Conservation (phyloP, 2,329 filamentous ascomycete genomes). For the Aspergillus thermomutatus region DNA sequence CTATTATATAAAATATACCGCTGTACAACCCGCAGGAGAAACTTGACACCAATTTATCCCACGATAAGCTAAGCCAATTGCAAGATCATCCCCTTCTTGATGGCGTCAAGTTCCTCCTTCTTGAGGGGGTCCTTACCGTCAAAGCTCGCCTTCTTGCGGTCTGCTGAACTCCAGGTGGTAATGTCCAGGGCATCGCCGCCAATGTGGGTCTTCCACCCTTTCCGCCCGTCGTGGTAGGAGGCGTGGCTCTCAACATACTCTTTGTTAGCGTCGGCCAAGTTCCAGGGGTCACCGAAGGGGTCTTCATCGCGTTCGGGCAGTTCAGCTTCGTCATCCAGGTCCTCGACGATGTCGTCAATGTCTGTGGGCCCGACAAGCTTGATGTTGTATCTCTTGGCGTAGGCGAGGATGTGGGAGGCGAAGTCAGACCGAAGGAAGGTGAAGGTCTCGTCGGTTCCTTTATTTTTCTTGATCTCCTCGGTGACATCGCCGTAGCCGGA, state of each 20-base stretch:
- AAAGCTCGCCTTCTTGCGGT: conserved; percentile 33
- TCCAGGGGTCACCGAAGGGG: background rate
- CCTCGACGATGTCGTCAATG: conserved; percentile 22
- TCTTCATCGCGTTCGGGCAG: background rate
- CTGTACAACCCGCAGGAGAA: background rate
- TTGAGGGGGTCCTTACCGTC: conserved; percentile 36
- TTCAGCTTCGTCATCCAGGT: conserved; percentile 14
- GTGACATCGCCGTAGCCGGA: background rate
- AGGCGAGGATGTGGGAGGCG: conserved; percentile 9
- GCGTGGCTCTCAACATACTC: background rate
- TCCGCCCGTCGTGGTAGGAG: background rate
- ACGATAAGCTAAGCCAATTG: conserved; percentile 1
- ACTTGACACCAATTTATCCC: background rate
- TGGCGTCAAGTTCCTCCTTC: conserved; percentile 28
- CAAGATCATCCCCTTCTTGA: conserved; percentile 39
- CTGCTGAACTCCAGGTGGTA: conserved; percentile 29
- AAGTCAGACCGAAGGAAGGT: background rate
- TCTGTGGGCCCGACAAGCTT: conserved; percentile 9
- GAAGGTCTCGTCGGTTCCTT: background rate
- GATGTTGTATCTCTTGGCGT: conserved; percentile 17
- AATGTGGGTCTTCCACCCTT: conserved; percentile 6
- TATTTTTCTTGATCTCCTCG: background rate
- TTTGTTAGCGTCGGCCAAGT: background rate
- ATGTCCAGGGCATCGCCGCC: conserved; percentile 41
- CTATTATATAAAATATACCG: no score